Conservation (phyloP, 2,329 filamentous ascomycete species). For the Fusarium verticillioides region DNA sequence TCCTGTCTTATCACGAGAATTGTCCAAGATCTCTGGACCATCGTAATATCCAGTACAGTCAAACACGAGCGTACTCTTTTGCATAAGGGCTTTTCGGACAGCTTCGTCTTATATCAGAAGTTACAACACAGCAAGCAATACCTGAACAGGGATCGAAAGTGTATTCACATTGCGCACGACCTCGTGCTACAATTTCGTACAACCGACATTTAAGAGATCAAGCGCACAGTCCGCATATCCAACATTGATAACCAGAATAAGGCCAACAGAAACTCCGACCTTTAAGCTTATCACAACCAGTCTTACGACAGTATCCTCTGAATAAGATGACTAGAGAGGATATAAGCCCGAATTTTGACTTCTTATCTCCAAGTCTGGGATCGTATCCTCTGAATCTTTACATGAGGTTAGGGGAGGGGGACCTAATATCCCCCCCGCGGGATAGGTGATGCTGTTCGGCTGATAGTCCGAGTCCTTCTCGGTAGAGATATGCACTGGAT, state of each 20-base stretch:
- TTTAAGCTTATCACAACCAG: not conserved
- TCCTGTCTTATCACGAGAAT: too few species aligned
- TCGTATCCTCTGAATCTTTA: not conserved
- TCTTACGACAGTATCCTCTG: too few species aligned
- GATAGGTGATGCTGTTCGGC: not conserved
- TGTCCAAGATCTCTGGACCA: not conserved
- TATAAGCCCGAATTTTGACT: not conserved
- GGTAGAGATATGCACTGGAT: not conserved
- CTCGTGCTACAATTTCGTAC: too few species aligned
- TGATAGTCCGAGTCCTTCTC: not conserved
- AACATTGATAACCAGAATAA: not conserved
- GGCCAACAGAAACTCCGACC: not conserved
- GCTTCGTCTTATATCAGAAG: not conserved
- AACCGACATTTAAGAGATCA: not conserved
- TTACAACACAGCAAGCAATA: not conserved
- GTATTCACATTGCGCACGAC: not conserved
- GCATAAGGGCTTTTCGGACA: not conserved
- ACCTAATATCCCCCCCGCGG: accelerated
- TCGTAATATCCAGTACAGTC: not conserved
- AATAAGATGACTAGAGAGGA: not conserved
- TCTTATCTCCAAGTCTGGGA: not conserved
- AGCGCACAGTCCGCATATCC: too few species aligned
- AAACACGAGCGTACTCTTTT: not conserved
- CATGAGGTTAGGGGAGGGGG: not conserved
- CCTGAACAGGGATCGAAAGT: too few species aligned